Conservation (phyloP, 2,329 filamentous ascomycete genomes). For the Botrytis cinerea region DNA sequence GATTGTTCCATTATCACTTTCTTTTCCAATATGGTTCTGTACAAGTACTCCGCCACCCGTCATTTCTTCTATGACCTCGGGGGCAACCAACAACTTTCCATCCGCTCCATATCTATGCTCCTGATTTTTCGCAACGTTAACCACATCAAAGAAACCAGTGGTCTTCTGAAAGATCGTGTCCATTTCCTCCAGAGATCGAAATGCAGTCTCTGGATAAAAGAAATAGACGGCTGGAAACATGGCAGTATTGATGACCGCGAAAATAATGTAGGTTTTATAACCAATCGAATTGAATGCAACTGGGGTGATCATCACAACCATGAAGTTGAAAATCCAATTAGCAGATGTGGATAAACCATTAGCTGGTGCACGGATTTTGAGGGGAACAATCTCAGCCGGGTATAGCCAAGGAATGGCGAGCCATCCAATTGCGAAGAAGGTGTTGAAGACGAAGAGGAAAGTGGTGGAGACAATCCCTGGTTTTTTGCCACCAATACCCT, state of each 20-base stretch:
- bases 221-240: slow-evolving; percentile 48
- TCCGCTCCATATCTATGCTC: slow-evolving; percentile 7
- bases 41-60: not conserved
- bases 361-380: slow-evolving; percentile 55
- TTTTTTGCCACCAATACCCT: slow-evolving; percentile 26
- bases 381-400: slow-evolving; percentile 57
- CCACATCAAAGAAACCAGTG: slow-evolving; percentile 5
- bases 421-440: slow-evolving; percentile 55
- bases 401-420: slow-evolving; percentile 49
- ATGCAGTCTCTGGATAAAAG: slow-evolving; percentile 54
- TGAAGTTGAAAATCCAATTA: slow-evolving; percentile 56
- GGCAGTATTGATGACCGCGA: slow-evolving; percentile 50
- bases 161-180: slow-evolving; percentile 14
- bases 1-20: not conserved
- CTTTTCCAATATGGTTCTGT: not conserved
- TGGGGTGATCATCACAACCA: slow-evolving; percentile 41
- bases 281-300: slow-evolving; percentile 51
- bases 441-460: slow-evolving; percentile 54
- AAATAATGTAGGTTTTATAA: slow-evolving; percentile 60
- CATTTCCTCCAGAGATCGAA: slow-evolving; percentile 20
- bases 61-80: not conserved
- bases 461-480: slow-evolving; percentile 33
- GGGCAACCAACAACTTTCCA: slow-evolving; percentile 20
- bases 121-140: slow-evolving; percentile 6
- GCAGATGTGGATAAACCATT: slow-evolving; percentile 53